A percentile compares a stretch with the other conserved stretches of the same genome.
Conservation (phyloP, 2,329 filamentous ascomycete genomes). For the Fonsecaea erecta region DNA sequence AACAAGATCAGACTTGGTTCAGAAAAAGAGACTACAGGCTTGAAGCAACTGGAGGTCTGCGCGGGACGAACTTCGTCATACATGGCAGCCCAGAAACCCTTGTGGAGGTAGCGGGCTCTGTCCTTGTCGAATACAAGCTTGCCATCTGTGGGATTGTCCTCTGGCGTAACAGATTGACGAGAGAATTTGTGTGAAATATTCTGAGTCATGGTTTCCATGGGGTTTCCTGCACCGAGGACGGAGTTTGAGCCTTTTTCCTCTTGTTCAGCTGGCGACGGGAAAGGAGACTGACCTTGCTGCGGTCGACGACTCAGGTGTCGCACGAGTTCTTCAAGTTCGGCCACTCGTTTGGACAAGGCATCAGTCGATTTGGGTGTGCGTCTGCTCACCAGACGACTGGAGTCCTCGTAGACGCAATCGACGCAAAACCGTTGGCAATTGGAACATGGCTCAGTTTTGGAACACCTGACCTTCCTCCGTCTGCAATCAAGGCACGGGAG, state of each 20-base stretch:
- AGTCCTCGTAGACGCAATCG: slow-evolving; percentile 12
- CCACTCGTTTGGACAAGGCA: slow-evolving; percentile 3
- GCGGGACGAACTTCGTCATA: slow-evolving; percentile 16
- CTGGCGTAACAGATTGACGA: background rate
- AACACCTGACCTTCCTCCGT: slow-evolving; percentile 19
- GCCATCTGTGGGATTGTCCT: background rate
- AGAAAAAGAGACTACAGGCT: background rate
- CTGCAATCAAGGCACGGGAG: slow-evolving; percentile 14
- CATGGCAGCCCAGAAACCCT: slow-evolving; percentile 22
- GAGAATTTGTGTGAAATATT: slow-evolving; percentile 7
- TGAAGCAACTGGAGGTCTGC: background rate
- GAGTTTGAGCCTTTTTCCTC: background rate
- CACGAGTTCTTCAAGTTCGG: slow-evolving; percentile 21
- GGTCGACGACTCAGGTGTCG: slow-evolving; percentile 9
- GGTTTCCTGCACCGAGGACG: background rate
- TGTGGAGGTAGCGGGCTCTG: slow-evolving; percentile 20
- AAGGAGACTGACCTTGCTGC: slow-evolving; percentile 3
- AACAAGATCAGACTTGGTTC: background rate
- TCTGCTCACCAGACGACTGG: slow-evolving; percentile 12
- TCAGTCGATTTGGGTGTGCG: slow-evolving; percentile 8
- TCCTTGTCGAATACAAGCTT: slow-evolving; percentile 20
- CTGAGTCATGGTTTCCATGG: slow-evolving; percentile 18
- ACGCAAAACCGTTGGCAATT: slow-evolving; percentile 14
- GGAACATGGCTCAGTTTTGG: slow-evolving; percentile 20
- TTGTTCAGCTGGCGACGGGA: background rate